These are phyloP conservation scores for Chenopodium quinoa DNA, from an alignment of 148 eudicot genomes.

Conservation along the genomic window DNA sequence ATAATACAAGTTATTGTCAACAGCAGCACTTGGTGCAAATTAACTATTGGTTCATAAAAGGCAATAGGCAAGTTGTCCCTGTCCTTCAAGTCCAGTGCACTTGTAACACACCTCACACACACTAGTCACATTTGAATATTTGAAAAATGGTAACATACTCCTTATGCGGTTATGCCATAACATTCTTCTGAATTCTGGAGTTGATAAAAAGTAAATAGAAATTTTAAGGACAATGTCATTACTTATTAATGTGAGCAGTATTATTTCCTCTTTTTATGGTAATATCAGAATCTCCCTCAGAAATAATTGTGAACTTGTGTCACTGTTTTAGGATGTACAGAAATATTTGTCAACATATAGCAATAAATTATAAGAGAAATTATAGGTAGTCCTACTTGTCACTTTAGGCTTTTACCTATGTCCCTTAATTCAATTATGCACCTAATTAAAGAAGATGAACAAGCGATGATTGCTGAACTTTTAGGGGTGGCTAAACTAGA, in stretches of 20 bases:
- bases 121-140: too few species aligned
- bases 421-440: neutral
- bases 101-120: neutral
- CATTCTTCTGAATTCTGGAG: too few species aligned
- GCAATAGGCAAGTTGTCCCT: neutral
- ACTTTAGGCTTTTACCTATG: neutral
- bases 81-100: neutral
- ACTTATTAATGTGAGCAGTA: too few species aligned
- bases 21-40: neutral
- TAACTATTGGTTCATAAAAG: neutral
- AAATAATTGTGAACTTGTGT: too few species aligned
- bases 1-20: neutral
- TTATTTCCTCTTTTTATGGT: too few species aligned
- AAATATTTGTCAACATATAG: too few species aligned
- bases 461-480: neutral
- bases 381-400: neutral
- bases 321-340: too few species aligned
- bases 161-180: neutral
- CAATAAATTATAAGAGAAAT: neutral
- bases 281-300: too few species aligned
- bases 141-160: neutral
- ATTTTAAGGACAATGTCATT: too few species aligned
- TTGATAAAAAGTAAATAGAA: too few species aligned
- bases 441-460: neutral
- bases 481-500: neutral